A percentile compares a stretch with the other conserved stretches of the same genome.
Conservation (phyloP, 1,284 basidiomycete genomes). For the Microbotryomycetes sp. region DNA sequence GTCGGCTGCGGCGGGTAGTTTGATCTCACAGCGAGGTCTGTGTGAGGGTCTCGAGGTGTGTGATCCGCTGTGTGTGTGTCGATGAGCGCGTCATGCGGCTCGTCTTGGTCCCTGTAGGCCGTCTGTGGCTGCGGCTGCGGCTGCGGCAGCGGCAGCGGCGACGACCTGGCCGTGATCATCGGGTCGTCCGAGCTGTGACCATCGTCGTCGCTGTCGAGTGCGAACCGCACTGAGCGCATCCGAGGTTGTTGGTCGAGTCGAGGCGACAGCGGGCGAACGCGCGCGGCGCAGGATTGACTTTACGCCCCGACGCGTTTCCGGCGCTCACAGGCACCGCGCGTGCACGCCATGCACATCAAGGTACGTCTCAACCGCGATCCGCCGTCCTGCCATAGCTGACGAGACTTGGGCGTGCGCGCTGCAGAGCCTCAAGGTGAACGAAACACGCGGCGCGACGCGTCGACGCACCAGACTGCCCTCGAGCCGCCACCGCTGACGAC, state of each 20-base stretch:
- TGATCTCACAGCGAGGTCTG: not conserved
- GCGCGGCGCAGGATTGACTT: too few relatives aligned
- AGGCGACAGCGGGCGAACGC: not conserved
- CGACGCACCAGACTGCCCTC: too few relatives aligned
- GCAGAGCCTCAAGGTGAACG: not conserved
- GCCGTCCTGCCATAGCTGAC: not conserved
- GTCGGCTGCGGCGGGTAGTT: constrained; percentile 17
- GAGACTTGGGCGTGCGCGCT: too few relatives aligned
- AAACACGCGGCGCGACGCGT: not conserved
- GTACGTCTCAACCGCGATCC: not conserved
- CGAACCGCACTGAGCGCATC: not conserved
- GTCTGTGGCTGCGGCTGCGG: too few relatives aligned
- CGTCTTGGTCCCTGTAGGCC: not conserved
- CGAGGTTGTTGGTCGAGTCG: not conserved
- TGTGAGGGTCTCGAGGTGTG: not conserved
- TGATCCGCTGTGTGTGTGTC: not conserved
- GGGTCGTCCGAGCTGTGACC: not conserved
- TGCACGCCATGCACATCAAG: not conserved
- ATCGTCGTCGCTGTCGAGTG: not conserved
- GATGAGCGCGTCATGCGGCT: not conserved
- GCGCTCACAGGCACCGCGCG: not conserved
- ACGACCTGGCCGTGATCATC: not conserved
- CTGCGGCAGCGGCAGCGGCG: not conserved
- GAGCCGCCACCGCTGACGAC: not conserved
- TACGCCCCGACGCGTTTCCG: too few relatives aligned